phyloP scores from a whole-genome alignment of 2,329 filamentous ascomycete genomes.

The Scytalidium sp. region DNA sequence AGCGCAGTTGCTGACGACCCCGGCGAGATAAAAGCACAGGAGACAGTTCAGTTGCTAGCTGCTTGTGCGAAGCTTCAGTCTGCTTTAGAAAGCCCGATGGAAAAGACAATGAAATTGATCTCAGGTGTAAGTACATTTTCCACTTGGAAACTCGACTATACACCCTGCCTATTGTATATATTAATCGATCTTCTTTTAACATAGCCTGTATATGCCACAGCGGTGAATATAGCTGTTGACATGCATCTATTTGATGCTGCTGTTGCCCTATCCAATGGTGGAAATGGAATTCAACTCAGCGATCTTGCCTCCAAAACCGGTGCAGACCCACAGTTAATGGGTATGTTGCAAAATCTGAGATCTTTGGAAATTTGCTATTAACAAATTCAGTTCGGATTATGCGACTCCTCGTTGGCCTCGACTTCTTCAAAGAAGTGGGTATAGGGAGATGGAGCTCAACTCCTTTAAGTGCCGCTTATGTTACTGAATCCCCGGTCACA shows the following conservation, averaged over 20 bases:
- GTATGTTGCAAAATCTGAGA: slow-evolving; percentile 1
- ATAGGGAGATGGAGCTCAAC: slow-evolving; percentile 4
- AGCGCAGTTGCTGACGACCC: not conserved
- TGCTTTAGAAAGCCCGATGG: slow-evolving; percentile 2
- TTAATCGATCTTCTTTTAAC: not conserved
- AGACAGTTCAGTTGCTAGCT: slow-evolving; percentile 1
- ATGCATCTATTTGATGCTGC: slow-evolving; percentile 7
- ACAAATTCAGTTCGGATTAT: slow-evolving; percentile 7
- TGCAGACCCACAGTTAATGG: slow-evolving; percentile 3
- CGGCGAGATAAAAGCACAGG: not conserved
- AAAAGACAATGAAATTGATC: not conserved
- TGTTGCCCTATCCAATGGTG: not conserved
- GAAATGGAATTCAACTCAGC: not conserved
- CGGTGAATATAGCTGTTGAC: slow-evolving; percentile 5
- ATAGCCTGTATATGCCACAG: slow-evolving; percentile 3
- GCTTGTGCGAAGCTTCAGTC: not conserved
- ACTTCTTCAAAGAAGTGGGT: slow-evolving; percentile 5
- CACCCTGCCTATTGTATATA: too few species aligned
- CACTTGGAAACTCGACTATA: not conserved
- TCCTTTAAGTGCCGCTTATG: slow-evolving; percentile 1
- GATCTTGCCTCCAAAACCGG: slow-evolving; percentile 7
- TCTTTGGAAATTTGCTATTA: too few species aligned
- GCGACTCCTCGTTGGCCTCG: slow-evolving; percentile 9
- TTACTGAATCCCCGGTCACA: slow-evolving; percentile 6
- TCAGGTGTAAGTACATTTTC: slow-evolving; percentile 1